These are phyloP conservation scores for Crataegus laevigata DNA, from an alignment of 306 rosid genomes.

Conservation along the genomic window DNA sequence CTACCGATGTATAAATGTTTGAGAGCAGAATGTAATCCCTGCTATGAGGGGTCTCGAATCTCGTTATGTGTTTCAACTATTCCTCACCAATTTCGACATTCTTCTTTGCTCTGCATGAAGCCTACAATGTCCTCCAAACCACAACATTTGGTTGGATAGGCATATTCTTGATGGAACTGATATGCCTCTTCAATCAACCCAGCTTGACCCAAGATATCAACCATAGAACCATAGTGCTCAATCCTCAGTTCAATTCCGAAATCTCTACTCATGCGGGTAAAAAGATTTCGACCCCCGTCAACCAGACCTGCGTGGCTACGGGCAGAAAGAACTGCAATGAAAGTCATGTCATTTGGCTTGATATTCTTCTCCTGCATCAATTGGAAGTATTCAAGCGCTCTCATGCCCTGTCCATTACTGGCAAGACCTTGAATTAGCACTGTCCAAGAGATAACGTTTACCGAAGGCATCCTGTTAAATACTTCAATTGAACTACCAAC, in stretches of 20 bases:
- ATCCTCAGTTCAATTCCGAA: slow-evolving; percentile 43
- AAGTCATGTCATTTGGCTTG: slow-evolving; percentile 52
- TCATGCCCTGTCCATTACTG: slow-evolving; percentile 44
- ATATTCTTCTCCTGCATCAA: slow-evolving; percentile 36
- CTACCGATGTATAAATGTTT: slow-evolving; percentile 41
- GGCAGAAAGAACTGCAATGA: slow-evolving; percentile 44
- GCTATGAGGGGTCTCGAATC: slow-evolving; percentile 45
- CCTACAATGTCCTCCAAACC: slow-evolving; percentile 58
- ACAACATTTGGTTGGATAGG: slow-evolving; percentile 46
- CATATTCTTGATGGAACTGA: slow-evolving; percentile 42
- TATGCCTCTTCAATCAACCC: slow-evolving; percentile 49
- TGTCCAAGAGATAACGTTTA: slow-evolving; percentile 51
- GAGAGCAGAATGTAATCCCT: slow-evolving; percentile 61
- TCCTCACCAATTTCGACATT: slow-evolving; percentile 44
- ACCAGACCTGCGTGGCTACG: slow-evolving; percentile 56
- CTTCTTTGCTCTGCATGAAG: slow-evolving; percentile 52
- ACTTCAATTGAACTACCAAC: slow-evolving; percentile 42
- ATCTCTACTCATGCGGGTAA: slow-evolving; percentile 40
- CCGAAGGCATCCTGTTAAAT: slow-evolving; percentile 31
- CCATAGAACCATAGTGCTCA: slow-evolving; percentile 68
- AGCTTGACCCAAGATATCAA: slow-evolving; percentile 58
- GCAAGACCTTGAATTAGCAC: slow-evolving; percentile 62
- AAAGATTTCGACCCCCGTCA: slow-evolving; percentile 40
- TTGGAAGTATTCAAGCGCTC: slow-evolving; percentile 41
- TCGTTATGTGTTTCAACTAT: slow-evolving; percentile 32